Evolutionary conservation across 108 stramenopile genomes (phyloP).

Genomic region (Bacterosira constricta): DNA sequence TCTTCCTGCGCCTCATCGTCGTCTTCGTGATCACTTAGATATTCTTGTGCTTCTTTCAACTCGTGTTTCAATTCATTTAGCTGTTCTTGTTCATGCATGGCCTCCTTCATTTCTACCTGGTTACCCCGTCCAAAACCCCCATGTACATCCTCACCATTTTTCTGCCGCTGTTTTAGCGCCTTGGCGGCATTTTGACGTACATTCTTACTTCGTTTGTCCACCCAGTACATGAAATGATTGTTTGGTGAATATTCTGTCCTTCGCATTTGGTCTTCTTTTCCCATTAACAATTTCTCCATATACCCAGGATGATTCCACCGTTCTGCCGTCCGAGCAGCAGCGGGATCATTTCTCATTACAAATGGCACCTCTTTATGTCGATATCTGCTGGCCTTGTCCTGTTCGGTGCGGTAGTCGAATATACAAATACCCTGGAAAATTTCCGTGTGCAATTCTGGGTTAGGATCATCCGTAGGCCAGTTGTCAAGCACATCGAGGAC

Average conservation of each 20-base stretch:
- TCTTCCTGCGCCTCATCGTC: conserved; percentile 34
- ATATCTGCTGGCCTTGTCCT: conserved; percentile 83
- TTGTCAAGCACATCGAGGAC: conserved; percentile 69
- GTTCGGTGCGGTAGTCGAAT: conserved; percentile 86
- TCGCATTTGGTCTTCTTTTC: conserved; percentile 58
- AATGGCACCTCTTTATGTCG: conserved; percentile 94
- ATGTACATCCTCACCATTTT: conserved; percentile 33
- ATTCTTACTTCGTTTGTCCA: conserved; percentile 42
- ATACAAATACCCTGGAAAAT: conserved; percentile 82
- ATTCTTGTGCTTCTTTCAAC: conserved; percentile 13
- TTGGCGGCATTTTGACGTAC: conserved; percentile 23
- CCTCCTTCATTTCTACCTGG: conserved; percentile 39
- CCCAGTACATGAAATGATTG: conserved; percentile 98
- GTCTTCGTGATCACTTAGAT: conserved; percentile 22
- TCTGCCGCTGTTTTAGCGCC: conserved; percentile 10
- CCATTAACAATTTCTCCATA: conserved; percentile 68
- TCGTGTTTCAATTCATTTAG: conserved; percentile 14
- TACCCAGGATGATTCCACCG: conserved; percentile 90
- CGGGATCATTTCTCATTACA: conserved; percentile 91
- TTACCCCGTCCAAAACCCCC: conserved; percentile 44
- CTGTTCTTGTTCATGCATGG: conserved; percentile 24
- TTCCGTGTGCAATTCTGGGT: conserved; percentile 14
- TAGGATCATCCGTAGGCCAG: conserved; percentile 72
- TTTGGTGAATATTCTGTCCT: conserved; percentile 77
- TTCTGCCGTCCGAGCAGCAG: conserved; percentile 73